A percentile compares a stretch with the other conserved stretches of the same genome.
These are phyloP conservation scores for Skeletonema tropicum DNA, from an alignment of 108 stramenopile species.

Conservation along the genomic window DNA sequence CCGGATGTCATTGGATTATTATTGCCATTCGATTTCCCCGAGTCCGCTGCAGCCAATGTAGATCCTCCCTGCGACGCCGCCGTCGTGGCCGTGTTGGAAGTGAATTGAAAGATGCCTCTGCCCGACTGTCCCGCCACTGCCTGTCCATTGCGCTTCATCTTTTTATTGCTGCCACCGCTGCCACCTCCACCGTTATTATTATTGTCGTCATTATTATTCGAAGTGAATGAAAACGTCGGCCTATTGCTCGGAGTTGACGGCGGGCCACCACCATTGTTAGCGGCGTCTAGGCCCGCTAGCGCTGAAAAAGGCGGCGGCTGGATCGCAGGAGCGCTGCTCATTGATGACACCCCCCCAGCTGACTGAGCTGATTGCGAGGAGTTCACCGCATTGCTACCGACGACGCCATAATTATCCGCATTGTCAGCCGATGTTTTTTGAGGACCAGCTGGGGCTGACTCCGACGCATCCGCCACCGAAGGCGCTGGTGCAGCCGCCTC, in stretches of 20 bases:
- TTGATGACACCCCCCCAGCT: neutral
- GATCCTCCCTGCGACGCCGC: neutral
- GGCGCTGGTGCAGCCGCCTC: neutral
- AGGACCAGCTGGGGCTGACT: neutral
- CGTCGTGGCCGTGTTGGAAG: constrained; percentile 19
- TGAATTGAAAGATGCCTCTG: constrained; percentile 31
- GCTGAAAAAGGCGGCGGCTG: neutral
- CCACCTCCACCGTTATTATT: too few relatives aligned
- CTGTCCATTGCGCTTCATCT: constrained; percentile 8
- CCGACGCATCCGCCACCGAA: neutral
- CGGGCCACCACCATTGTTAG: neutral
- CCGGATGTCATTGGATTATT: neutral
- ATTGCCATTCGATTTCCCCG: neutral
- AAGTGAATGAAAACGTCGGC: constrained; percentile 2
- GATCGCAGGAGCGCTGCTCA: neutral
- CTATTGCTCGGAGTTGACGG: neutral
- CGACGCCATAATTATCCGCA: neutral
- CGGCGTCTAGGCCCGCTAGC: neutral
- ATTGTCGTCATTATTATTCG: neutral
- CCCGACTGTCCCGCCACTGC: neutral
- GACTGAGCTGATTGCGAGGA: neutral
- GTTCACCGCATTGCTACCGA: neutral
- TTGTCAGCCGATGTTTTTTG: neutral
- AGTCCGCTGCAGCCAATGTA: neutral
- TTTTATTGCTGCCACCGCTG: neutral